Percentiles rank a stretch among this genome's conserved stretches.
phyloP scores from a whole-genome alignment of 805 yeast species.

The Saturnispora zaruensis region DNA sequence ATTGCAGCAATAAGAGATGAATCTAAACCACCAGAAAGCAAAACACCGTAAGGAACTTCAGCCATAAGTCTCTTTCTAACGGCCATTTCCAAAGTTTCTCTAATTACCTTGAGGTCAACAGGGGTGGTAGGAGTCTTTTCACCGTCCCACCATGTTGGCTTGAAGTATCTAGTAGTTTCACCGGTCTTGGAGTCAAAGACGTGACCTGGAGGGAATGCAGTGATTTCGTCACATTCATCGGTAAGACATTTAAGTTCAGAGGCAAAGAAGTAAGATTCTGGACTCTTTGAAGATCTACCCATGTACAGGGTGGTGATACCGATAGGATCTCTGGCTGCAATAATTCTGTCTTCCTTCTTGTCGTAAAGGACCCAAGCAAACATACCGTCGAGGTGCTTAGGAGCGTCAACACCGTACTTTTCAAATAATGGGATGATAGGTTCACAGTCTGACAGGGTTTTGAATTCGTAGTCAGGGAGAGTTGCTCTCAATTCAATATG shows the following conservation, averaged over 20 bases:
- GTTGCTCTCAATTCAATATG: conserved; percentile 82
- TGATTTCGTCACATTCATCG: conserved; percentile 89
- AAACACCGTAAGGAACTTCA: conserved; percentile 98
- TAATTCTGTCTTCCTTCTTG: conserved; percentile 69
- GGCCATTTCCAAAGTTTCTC: conserved; percentile 81
- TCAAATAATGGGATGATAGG: conserved; percentile 88
- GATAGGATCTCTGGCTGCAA: conserved; percentile 98
- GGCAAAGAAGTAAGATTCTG: conserved; percentile 80
- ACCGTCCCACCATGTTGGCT: conserved; percentile 93
- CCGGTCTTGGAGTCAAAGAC: conserved; percentile 89
- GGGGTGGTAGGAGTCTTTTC: conserved; percentile 62
- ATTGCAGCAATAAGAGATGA: conserved; percentile 94
- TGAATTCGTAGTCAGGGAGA: conserved; percentile 63
- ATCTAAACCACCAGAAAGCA: conserved; percentile 95
- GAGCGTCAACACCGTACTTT: conserved; percentile 84
- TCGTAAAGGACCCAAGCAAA: conserved; percentile 93
- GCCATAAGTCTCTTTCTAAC: conserved; percentile 99
- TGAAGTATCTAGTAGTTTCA: conserved; percentile 76
- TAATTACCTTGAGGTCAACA: conserved; percentile 61
- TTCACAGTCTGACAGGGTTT: conserved; percentile 93
- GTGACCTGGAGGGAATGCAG: conserved; percentile 98
- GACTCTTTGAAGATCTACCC: conserved; percentile 68
- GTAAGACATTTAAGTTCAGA: conserved; percentile 89
- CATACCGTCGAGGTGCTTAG: conserved; percentile 94
- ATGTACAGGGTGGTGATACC: conserved; percentile 95